A percentile compares a stretch with the other conserved stretches of the same genome.
Evolutionary conservation across 306 rosid species (phyloP).

Genomic region (Parietaria judaica): DNA sequence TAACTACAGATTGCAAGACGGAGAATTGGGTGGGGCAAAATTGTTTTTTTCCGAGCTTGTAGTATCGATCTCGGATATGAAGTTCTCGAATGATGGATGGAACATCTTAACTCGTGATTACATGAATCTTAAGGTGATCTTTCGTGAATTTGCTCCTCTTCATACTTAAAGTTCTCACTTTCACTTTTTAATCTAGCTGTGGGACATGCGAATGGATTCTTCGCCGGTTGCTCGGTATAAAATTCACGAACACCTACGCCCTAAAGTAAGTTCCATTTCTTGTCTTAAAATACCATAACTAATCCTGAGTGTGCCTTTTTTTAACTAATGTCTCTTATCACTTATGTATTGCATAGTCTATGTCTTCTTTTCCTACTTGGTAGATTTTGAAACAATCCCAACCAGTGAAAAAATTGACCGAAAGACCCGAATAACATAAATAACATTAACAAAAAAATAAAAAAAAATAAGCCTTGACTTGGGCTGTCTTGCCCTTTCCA

Average conservation of each 20-base stretch:
- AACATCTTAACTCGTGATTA: slow-evolving; percentile 59
- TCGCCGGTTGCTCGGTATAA: slow-evolving; percentile 47
- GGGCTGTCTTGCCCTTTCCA: too few species aligned
- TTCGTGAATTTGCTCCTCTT: background rate
- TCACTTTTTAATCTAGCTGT: slow-evolving; percentile 37
- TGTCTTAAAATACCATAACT: background rate
- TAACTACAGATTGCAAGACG: slow-evolving; percentile 45
- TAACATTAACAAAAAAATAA: too few species aligned
- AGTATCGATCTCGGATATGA: slow-evolving; percentile 51
- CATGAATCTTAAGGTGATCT: slow-evolving; percentile 55
- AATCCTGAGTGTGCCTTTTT: background rate
- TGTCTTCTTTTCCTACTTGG: too few species aligned
- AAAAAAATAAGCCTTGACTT: too few species aligned
- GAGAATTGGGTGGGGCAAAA: slow-evolving; percentile 32
- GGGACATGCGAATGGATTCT: slow-evolving; percentile 66
- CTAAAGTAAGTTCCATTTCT: slow-evolving; percentile 31
- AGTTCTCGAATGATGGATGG: slow-evolving; percentile 49
- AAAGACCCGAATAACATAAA: too few species aligned
- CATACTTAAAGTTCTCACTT: background rate
- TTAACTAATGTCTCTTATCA: too few species aligned
- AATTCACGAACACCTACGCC: slow-evolving; percentile 60
- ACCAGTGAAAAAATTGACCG: too few species aligned
- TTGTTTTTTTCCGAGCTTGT: slow-evolving; percentile 50
- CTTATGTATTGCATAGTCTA: too few species aligned
- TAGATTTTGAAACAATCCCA: too few species aligned